Evolutionary conservation across 1,139 yeast genomes (phyloP), one percentile per base, ranked within the genome.

Genomic region (Petasospora rhodanensis): DNA sequence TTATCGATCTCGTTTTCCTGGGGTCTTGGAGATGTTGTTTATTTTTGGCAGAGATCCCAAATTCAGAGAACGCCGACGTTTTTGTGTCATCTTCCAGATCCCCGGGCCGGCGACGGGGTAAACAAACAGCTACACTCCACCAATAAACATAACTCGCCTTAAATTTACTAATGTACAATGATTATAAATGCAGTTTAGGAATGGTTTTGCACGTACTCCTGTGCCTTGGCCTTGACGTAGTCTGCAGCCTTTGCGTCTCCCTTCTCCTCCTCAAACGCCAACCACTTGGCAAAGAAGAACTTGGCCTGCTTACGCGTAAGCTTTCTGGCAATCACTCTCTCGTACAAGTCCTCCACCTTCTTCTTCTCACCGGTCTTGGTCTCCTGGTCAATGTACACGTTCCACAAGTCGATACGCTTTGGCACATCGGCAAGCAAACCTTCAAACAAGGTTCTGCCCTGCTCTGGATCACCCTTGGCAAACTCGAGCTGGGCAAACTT

Each of bases 201-300:
- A 23, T 32, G 32, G 25, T 43, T 42, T 31, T 53, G 59, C 22
- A 72, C 93, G 52, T 73, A 87, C 52, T 85, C 94, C 27, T 80
- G 75, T 22, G 98, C 98, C 64, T 82, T 83, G 19, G 95, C 87
- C 67, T 86, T 89, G 40, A 89, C 96, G 45, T 83, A 79, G 45
- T 85, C 93, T 40, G 76, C 73, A 44, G 80, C 75, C 62, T 78
- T 81, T 36, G 68, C 74, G 54, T 85, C 93, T 14, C 75, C 78
- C 41, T 66, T 57, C 39, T 70, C 71, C 54, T 82, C 89, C 61
- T 87, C 96, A 53, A 66, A 83, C 14, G 71, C 65, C 42, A 86
- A 72, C 97, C 97, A 89, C 56, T 91, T 91, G 52, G 79, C 84
- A 66, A 87, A 89, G 72, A 91, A 85, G 66, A 85, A 86, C 62